These are phyloP conservation scores for Kazachstania sp. DNA, from an alignment of 1,139 yeast genomes.

Conservation along the genomic window DNA sequence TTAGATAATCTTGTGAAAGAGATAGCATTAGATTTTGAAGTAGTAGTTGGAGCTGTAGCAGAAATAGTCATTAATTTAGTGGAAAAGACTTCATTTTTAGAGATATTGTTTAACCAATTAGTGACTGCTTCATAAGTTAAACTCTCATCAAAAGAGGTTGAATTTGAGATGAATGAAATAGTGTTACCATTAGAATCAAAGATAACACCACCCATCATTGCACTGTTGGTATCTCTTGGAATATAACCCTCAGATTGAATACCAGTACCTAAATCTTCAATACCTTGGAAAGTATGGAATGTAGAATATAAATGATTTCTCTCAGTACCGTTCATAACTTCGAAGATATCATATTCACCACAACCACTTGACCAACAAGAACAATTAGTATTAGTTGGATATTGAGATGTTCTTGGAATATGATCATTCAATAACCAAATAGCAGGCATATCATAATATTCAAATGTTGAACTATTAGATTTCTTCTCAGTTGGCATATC, in stretches of 20 bases:
- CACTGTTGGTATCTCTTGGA: constrained; percentile 40
- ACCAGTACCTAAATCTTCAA: constrained; percentile 51
- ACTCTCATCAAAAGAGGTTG: constrained; percentile 39
- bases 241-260: constrained; percentile 50
- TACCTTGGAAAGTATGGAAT: constrained; percentile 67
- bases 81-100: constrained; percentile 18
- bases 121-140: constrained; percentile 24
- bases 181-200: constrained; percentile 55
- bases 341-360: constrained; percentile 78
- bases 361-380: constrained; percentile 74
- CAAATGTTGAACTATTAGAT: constrained; percentile 32
- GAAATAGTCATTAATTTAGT: constrained; percentile 21
- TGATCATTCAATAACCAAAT: constrained; percentile 67
- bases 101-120: constrained; percentile 14
- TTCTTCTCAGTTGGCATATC: constrained; percentile 47
- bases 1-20: constrained; percentile 8
- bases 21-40: constrained; percentile 17
- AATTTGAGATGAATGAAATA: constrained; percentile 52
- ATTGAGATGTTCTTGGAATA: constrained; percentile 73
- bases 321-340: constrained; percentile 49
- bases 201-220: constrained; percentile 63
- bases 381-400: constrained; percentile 52
- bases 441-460: constrained; percentile 57
- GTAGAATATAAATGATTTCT: constrained; percentile 51
- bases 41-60: constrained; percentile 24